A percentile compares a stretch with the other conserved stretches of the same genome.
Conservation (phyloP, 2,329 filamentous ascomycete species). For the Colletotrichum costaricense region DNA sequence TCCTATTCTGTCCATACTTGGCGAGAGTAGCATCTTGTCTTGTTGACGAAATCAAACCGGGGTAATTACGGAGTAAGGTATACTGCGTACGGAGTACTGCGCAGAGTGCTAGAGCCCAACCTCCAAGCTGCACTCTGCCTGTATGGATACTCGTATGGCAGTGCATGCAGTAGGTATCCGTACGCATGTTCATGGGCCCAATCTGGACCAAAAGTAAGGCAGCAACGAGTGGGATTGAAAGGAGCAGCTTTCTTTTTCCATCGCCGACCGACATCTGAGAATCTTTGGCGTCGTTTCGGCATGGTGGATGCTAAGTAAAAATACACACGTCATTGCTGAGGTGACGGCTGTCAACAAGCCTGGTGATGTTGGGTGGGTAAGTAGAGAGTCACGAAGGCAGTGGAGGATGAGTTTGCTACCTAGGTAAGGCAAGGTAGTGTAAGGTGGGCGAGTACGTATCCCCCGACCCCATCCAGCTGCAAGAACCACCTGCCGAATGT, state of each 20-base stretch:
- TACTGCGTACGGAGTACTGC: neutral
- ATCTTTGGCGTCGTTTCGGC: conserved; percentile 6
- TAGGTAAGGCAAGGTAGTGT: no score
- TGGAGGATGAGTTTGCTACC: no score
- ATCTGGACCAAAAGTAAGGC: neutral
- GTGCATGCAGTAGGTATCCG: no score
- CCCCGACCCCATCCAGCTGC: neutral
- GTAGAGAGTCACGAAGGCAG: no score
- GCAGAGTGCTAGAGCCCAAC: no score
- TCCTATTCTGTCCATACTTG: neutral
- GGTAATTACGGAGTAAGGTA: neutral
- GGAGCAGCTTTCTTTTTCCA: neutral
- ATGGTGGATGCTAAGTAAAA: conserved; percentile 12
- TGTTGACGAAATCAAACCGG: neutral
- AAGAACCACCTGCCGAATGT: conserved; percentile 22
- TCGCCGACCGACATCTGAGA: neutral
- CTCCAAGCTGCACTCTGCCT: no score
- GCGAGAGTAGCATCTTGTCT: neutral
- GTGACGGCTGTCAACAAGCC: neutral
- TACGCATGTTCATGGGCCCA: neutral
- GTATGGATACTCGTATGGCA: no score
- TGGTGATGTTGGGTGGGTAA: no score
- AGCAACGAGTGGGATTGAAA: neutral
- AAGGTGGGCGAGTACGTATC: neutral
- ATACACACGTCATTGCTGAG: conserved; percentile 2